phyloP scores from a whole-genome alignment of 2,329 filamentous ascomycete species.

The Colletotrichum euphorbiae region DNA sequence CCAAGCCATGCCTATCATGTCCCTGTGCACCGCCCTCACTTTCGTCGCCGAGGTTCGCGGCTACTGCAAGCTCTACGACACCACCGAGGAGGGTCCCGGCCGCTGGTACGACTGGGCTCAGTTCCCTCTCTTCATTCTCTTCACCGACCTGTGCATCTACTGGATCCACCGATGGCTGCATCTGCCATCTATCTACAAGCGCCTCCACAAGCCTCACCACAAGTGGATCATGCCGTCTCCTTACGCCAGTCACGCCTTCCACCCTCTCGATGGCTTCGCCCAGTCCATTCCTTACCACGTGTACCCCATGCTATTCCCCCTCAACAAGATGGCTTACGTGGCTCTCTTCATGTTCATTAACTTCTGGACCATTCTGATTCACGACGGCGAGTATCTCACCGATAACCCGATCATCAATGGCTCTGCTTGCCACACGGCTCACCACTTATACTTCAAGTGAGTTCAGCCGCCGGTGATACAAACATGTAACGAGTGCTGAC shows the following conservation, averaged over 20 bases:
- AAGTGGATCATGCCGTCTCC: constrained; percentile 99
- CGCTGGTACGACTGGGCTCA: constrained; percentile 83
- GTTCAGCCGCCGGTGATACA: not conserved
- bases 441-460: constrained; percentile 69
- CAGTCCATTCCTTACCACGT: constrained; percentile 93
- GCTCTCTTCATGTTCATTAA: constrained; percentile 92
- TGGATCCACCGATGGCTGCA: constrained; percentile 90
- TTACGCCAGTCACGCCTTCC: constrained; percentile 92
- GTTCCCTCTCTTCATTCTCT: constrained; percentile 88
- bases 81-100: constrained; percentile 79
- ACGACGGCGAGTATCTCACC: constrained; percentile 94
- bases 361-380: constrained; percentile 96
- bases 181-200: constrained; percentile 84
- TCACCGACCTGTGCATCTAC: constrained; percentile 93
- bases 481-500: not conserved
- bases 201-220: constrained; percentile 96
- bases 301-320: constrained; percentile 91
- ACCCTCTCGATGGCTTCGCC: constrained; percentile 89
- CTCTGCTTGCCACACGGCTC: constrained; percentile 84
- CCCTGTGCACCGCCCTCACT: constrained; percentile 81
- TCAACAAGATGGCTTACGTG: constrained; percentile 91
- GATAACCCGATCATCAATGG: constrained; percentile 94
- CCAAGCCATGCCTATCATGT: constrained; percentile 82
- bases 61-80: constrained; percentile 88
- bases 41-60: constrained; percentile 88